These are phyloP conservation scores for Corrigiola litoralis DNA, from an alignment of 179 eudicot genomes.

Conservation along the genomic window DNA sequence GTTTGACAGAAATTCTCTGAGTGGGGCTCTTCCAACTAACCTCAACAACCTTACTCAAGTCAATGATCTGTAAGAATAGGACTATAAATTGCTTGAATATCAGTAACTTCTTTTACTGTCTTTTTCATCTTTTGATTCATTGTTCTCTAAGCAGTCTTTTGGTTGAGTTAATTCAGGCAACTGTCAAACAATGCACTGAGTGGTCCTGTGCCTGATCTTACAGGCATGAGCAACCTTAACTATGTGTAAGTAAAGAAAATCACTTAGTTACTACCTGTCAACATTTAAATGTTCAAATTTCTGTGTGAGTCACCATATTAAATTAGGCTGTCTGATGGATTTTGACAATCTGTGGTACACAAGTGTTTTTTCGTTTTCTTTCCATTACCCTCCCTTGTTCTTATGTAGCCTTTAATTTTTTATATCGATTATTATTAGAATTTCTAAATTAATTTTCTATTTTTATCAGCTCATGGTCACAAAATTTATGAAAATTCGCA, in stretches of 20 bases:
- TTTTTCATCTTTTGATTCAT: not conserved
- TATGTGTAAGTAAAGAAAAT: conserved; percentile 37
- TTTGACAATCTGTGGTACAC: not conserved
- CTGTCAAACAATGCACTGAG: conserved; percentile 44
- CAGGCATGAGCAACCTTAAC: conserved; percentile 35
- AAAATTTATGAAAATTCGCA: too few relatives aligned
- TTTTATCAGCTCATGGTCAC: too few relatives aligned
- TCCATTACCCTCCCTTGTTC: not conserved
- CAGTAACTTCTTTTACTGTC: not conserved
- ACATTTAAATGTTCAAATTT: not conserved
- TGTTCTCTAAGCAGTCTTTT: not conserved
- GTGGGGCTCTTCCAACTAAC: conserved; percentile 51
- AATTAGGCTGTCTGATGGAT: not conserved
- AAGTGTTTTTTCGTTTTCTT: not conserved
- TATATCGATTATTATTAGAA: too few relatives aligned
- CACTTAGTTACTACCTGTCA: not conserved
- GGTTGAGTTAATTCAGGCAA: conserved; percentile 27
- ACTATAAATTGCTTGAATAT: not conserved
- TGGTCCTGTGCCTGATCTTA: conserved; percentile 48
- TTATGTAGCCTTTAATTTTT: too few relatives aligned
- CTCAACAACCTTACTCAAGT: conserved; percentile 48
- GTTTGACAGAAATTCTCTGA: conserved; percentile 57
- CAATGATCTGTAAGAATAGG: conserved; percentile 55
- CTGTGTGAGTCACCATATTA: not conserved
- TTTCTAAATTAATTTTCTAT: too few relatives aligned